Evolutionary conservation across 2,329 filamentous ascomycete species (phyloP).

Genomic region (Colletotrichum sp.): DNA sequence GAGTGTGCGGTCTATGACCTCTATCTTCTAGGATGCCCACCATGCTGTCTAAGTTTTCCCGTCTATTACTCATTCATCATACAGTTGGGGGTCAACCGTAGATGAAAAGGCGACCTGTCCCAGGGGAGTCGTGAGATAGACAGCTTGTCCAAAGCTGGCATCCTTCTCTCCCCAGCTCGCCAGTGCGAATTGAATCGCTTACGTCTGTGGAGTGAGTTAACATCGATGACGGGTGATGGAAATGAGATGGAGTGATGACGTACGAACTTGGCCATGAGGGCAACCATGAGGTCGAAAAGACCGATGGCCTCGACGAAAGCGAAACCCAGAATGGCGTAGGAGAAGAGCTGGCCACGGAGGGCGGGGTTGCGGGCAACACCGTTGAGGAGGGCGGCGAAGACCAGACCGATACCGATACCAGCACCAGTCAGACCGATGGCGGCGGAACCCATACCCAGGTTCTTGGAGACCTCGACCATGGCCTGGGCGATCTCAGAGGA

Average conservation of each 20-base stretch:
- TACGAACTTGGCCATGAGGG: slow-evolving; percentile 92
- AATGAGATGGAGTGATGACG: slow-evolving; percentile 34
- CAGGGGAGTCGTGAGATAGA: neutral
- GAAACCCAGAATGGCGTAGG: slow-evolving; percentile 94
- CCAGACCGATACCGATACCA: slow-evolving; percentile 94
- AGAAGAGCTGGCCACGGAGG: slow-evolving; percentile 94
- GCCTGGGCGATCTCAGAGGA: slow-evolving; percentile 87
- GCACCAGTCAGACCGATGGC: slow-evolving; percentile 92
- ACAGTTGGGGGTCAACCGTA: slow-evolving; percentile 10
- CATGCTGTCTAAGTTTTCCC: slow-evolving; percentile 19
- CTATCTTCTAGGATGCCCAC: slow-evolving; percentile 18
- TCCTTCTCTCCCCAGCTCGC: slow-evolving; percentile 15
- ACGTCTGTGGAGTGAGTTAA: slow-evolving; percentile 9
- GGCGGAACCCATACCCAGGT: slow-evolving; percentile 86
- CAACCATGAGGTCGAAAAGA: slow-evolving; percentile 90
- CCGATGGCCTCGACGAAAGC: slow-evolving; percentile 93
- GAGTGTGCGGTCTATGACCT: slow-evolving; percentile 19
- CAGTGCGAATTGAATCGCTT: slow-evolving; percentile 20
- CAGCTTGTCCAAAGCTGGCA: slow-evolving; percentile 9
- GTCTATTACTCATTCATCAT: slow-evolving; percentile 17
- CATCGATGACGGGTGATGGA: neutral
- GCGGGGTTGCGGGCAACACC: slow-evolving; percentile 93
- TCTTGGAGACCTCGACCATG: slow-evolving; percentile 90
- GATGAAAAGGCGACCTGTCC: slow-evolving; percentile 17
- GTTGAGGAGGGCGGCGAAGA: slow-evolving; percentile 89